phyloP scores from a whole-genome alignment of 2,329 filamentous ascomycete species.

The Claviceps africana region DNA sequence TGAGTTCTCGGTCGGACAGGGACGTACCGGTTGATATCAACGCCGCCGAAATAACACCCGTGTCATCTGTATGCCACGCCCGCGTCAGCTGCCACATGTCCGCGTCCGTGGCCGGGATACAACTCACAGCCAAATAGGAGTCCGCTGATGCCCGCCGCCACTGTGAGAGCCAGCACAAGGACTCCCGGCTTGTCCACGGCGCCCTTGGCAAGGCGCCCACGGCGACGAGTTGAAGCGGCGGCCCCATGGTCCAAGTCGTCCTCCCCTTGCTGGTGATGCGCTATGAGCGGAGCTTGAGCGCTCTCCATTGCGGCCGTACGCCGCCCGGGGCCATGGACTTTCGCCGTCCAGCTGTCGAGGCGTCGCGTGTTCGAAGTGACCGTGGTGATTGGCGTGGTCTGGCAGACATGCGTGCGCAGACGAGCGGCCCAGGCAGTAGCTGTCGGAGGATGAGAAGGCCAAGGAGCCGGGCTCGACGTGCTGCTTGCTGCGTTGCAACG shows the following conservation, averaged over 20 bases:
- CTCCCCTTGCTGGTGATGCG: conserved; percentile 14
- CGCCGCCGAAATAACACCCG: conserved; percentile 54
- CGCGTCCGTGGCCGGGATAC: not conserved
- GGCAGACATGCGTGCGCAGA: not conserved
- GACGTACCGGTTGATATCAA: conserved; percentile 49
- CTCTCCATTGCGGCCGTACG: conserved; percentile 18
- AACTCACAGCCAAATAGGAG: conserved; percentile 52
- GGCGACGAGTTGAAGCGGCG: conserved; percentile 6
- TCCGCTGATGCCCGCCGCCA: conserved; percentile 53
- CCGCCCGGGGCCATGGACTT: conserved; percentile 1
- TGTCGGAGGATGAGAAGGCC: not conserved
- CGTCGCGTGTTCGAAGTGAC: not conserved
- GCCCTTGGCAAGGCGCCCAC: conserved; percentile 15
- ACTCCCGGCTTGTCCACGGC: conserved; percentile 23
- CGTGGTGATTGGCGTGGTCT: not conserved
- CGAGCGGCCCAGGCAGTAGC: not conserved
- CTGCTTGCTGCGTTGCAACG: not conserved
- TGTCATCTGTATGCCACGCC: conserved; percentile 37
- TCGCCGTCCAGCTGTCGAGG: too few relatives aligned
- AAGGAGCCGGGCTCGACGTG: not conserved
- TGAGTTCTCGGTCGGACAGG: conserved; percentile 41
- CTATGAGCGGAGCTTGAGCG: conserved; percentile 25
- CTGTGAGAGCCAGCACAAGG: conserved; percentile 48
- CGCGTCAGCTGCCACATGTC: conserved; percentile 5
- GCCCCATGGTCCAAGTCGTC: conserved; percentile 17